These are phyloP conservation scores for Toxoplasma gondii DNA, from an alignment of 169 alveolate genomes.

Conservation along the genomic window DNA sequence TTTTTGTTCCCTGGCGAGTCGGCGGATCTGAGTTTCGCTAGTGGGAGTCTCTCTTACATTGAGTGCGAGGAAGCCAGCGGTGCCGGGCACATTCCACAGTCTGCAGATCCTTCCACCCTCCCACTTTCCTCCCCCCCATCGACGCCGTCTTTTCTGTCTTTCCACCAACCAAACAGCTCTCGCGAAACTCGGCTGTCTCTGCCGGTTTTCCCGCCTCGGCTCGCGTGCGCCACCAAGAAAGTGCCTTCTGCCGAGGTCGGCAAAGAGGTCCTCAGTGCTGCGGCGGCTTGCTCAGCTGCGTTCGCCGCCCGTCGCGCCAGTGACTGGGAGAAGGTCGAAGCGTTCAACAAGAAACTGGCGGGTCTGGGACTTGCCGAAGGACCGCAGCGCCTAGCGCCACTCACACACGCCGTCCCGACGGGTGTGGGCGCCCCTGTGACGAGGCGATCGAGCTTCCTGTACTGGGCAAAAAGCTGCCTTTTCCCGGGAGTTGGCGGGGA, in stretches of 20 bases:
- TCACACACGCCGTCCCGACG: not conserved
- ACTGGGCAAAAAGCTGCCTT: not conserved
- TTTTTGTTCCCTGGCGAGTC: not conserved
- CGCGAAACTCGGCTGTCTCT: not conserved
- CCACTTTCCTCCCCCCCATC: not conserved
- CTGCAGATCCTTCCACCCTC: not conserved
- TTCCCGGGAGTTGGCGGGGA: not conserved
- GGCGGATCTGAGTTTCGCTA: not conserved
- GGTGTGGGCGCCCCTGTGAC: not conserved
- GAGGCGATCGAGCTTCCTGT: not conserved
- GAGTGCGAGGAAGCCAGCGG: not conserved
- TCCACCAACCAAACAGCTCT: not conserved
- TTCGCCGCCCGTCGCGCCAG: not conserved
- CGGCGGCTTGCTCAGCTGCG: not conserved
- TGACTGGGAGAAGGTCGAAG: not conserved
- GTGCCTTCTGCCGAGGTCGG: not conserved
- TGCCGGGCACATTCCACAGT: not conserved
- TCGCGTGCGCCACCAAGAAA: not conserved
- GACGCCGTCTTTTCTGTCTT: not conserved
- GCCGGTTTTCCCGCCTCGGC: not conserved
- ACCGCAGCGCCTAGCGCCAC: not conserved
- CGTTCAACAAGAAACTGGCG: not conserved
- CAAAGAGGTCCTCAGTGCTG: not conserved
- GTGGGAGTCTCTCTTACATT: not conserved
- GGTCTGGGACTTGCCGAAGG: not conserved